Percentiles rank a stretch among this genome's conserved stretches.
phyloP scores from a whole-genome alignment of 2,329 filamentous ascomycete species.

The Tolypocladium tundrense region DNA sequence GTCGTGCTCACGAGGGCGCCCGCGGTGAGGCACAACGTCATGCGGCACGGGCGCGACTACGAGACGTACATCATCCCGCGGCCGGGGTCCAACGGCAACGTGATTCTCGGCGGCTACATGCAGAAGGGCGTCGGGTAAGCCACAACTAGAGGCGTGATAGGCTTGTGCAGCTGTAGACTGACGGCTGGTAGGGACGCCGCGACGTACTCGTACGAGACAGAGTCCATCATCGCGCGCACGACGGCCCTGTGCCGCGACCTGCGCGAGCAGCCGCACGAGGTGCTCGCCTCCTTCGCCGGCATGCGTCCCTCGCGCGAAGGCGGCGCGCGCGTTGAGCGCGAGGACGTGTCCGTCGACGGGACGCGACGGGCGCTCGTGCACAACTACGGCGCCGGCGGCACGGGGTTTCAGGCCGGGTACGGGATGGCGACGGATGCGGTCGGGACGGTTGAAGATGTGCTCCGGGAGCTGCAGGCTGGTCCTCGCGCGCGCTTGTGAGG shows the following conservation, averaged over 20 bases:
- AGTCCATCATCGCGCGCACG: constrained; percentile 26
- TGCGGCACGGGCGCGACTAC: constrained; percentile 27
- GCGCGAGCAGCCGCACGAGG: constrained; percentile 11
- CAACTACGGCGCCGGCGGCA: constrained; percentile 35
- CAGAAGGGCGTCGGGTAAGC: constrained; percentile 22
- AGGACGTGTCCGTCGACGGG: constrained; percentile 15
- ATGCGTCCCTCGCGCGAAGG: constrained; percentile 27
- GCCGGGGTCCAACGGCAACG: constrained; percentile 22
- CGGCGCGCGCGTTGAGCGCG: constrained; percentile 32
- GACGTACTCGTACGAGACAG: constrained; percentile 24
- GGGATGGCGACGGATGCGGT: constrained; percentile 28
- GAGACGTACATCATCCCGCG: constrained; percentile 31
- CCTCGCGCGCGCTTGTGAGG: background rate
- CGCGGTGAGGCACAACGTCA: constrained; percentile 21
- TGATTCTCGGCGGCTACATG: constrained; percentile 27
- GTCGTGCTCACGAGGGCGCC: constrained; percentile 25
- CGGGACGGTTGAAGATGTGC: constrained; percentile 14
- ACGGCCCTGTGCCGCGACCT: constrained; percentile 20
- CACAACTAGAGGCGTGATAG: too few species aligned
- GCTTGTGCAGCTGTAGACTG: background rate
- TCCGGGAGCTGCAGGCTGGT: constrained; percentile 7
- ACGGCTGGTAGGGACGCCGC: constrained; percentile 16
- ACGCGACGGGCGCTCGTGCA: constrained; percentile 20
- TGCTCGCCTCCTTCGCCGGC: constrained; percentile 22
- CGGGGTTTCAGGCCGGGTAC: constrained; percentile 33